Evolutionary conservation across 352 stramenopile genomes (phyloP), one percentile per base, ranked within the genome.

Genomic region (Phytophthora sp.): DNA sequence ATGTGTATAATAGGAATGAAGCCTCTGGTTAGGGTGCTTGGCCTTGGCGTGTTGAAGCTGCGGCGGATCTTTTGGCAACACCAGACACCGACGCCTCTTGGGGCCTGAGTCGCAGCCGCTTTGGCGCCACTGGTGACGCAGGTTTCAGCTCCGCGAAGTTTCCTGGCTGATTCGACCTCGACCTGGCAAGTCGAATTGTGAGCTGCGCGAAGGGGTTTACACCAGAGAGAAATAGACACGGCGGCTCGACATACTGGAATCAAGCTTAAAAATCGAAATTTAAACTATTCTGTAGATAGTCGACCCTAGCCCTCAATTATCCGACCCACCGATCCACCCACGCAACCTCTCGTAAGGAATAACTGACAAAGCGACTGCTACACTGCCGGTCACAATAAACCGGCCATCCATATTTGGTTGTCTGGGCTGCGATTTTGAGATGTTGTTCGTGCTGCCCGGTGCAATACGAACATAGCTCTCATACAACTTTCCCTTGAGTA

Each of bases 191-290:
- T 58, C 20, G 39, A 52, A 47, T 46, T 49, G 23, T 52, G 66
- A 51, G 41, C n/a, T 49, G 29, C 35, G 20, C 18, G 44, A 63
- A 63, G 26, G n/a, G 56, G 50, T 33, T 47, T 62, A 63, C 21
- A 30, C 30, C 16, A 26, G 29, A 20, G 44, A 23, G 45, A 24
- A 18, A 56, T 21, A 69, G 60, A 63, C 51, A 52, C 42, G 52
- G n/a, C 60, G 23, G 15, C 15, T 3, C 1, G 27, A 6, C 27
- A 65, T 70, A 70, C 35, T 65, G 39, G 45, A 50, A 55, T 16
- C 62, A 21, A 59, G 62, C 50, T n/a, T n/a, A 23, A 60, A 61
- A 54, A 66, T 63, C 27, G 62, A 70, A 70, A 70, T 35, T 50
- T 54, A 69, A 58, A 57, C 27, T 36, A 42, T 67, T 62, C 39